These are phyloP conservation scores for Aspergillus hancockii DNA, from an alignment of 495 filamentous ascomycete species.

Conservation along the genomic window DNA sequence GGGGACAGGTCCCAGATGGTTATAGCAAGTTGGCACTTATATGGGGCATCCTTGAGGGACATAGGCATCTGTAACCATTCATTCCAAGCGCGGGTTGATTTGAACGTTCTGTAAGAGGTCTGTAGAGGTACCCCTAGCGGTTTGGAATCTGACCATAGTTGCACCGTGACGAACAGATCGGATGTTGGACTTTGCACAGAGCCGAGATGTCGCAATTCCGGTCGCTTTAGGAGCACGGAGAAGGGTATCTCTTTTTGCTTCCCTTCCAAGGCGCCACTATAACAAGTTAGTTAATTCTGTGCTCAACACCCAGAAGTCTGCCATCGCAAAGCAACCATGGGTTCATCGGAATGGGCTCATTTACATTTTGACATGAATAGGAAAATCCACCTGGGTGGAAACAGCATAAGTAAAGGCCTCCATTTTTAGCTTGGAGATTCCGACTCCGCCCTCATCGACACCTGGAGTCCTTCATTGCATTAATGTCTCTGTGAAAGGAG, in stretches of 20 bases:
- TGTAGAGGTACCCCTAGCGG: conserved; percentile 88
- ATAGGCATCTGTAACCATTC: conserved; percentile 94
- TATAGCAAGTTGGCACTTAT: conserved; percentile 81
- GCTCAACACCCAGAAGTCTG: conserved; percentile 6
- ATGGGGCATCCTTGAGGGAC: conserved; percentile 73
- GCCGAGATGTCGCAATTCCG: conserved; percentile 80
- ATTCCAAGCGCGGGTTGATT: conserved; percentile 79
- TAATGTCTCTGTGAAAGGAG: not conserved
- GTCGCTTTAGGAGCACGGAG: conserved; percentile 73
- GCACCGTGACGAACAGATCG: conserved; percentile 89
- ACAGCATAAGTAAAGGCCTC: conserved; percentile 93
- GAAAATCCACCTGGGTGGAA: conserved; percentile 74
- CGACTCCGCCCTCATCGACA: conserved; percentile 1
- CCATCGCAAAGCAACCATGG: conserved; percentile 3
- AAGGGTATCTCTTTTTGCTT: conserved; percentile 75
- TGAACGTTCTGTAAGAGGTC: conserved; percentile 89
- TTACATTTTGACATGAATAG: conserved; percentile 83
- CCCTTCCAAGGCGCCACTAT: conserved; percentile 82
- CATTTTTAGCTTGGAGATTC: conserved; percentile 50
- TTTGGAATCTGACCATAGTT: conserved; percentile 95
- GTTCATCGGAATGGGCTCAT: conserved; percentile 19
- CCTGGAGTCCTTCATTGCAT: conserved; percentile 4
- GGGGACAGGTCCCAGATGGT: conserved; percentile 95
- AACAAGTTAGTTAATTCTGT: not conserved
- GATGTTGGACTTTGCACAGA: conserved; percentile 74